Evolutionary conservation across 371 early-diverging fungal genomes (phyloP).

Genomic region (Chytridium lagenaria): DNA sequence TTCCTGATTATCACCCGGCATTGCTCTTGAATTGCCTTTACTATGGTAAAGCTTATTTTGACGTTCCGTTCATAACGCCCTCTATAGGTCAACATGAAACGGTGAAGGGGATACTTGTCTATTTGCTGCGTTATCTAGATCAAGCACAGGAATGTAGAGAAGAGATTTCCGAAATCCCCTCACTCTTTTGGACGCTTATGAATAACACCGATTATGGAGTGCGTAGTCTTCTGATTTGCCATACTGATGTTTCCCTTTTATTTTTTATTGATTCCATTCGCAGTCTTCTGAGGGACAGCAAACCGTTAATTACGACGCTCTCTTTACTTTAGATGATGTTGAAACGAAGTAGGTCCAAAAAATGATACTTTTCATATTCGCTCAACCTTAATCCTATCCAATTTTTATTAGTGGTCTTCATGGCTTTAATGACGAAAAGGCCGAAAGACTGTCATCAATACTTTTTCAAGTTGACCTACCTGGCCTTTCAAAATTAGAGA

Average conservation of each 20-base stretch:
- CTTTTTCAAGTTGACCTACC: slow-evolving; percentile 42
- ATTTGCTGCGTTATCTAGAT: slow-evolving; percentile 49
- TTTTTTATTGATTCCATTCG: not conserved
- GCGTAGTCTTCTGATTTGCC: no score
- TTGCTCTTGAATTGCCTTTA: slow-evolving; percentile 63
- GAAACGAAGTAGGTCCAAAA: slow-evolving; percentile 13
- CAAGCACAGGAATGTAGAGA: slow-evolving; percentile 38
- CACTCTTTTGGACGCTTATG: slow-evolving; percentile 53
- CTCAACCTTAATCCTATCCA: slow-evolving; percentile 33
- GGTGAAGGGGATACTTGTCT: slow-evolving; percentile 63
- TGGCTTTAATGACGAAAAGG: slow-evolving; percentile 48
- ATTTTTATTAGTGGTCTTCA: not conserved
- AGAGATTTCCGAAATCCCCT: slow-evolving; percentile 25
- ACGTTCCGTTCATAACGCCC: slow-evolving; percentile 2
- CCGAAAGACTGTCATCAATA: slow-evolving; percentile 41
- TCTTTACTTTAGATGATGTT: slow-evolving; percentile 49
- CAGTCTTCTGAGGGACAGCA: not conserved
- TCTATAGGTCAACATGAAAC: slow-evolving; percentile 68
- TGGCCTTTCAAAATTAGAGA: slow-evolving; percentile 37
- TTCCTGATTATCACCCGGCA: not conserved
- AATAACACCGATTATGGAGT: no score
- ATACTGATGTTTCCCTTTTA: no score
- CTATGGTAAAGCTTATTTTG: slow-evolving; percentile 64
- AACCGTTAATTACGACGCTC: slow-evolving; percentile 41
- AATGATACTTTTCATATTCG: not conserved